These are phyloP conservation scores for Neurospora tetraspora DNA, from an alignment of 495 filamentous ascomycete genomes.

Conservation along the genomic window DNA sequence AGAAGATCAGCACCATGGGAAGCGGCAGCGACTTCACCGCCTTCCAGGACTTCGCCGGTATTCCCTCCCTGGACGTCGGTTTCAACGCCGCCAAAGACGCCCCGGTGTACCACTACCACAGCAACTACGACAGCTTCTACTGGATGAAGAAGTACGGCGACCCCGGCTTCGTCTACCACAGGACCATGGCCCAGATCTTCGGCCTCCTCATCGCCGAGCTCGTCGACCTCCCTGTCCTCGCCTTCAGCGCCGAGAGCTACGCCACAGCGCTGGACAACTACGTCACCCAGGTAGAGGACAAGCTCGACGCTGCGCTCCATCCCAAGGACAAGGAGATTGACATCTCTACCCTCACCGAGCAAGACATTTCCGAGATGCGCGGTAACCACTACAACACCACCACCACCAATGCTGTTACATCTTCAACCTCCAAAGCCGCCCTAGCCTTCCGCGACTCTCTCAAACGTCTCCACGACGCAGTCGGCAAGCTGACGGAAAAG, in stretches of 20 bases:
- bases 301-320: conserved; percentile 33
- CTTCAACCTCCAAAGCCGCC: conserved; percentile 32
- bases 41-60: conserved; percentile 85
- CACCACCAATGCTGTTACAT: conserved; percentile 15
- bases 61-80: conserved; percentile 75
- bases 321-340: conserved; percentile 3
- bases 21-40: conserved; percentile 83
- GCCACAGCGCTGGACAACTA: conserved; percentile 54
- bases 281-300: conserved; percentile 55
- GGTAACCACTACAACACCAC: conserved; percentile 40
- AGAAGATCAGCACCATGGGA: conserved; percentile 56
- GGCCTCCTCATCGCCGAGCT: conserved; percentile 71
- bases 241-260: conserved; percentile 69
- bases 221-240: conserved; percentile 65
- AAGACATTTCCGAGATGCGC: conserved; percentile 42
- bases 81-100: conserved; percentile 47
- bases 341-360: conserved; percentile 26
- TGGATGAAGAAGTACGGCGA: conserved; percentile 83
- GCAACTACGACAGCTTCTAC: conserved; percentile 86
- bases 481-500: conserved; percentile 44
- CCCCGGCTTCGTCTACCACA: conserved; percentile 75
- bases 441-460: conserved; percentile 42
- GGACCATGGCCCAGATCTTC: conserved; percentile 67
- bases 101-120: conserved; percentile 69
- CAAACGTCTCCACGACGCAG: conserved; percentile 33